Conservation (phyloP, 192 early-diverging fungal genomes). For the Linnemannia elongata region DNA sequence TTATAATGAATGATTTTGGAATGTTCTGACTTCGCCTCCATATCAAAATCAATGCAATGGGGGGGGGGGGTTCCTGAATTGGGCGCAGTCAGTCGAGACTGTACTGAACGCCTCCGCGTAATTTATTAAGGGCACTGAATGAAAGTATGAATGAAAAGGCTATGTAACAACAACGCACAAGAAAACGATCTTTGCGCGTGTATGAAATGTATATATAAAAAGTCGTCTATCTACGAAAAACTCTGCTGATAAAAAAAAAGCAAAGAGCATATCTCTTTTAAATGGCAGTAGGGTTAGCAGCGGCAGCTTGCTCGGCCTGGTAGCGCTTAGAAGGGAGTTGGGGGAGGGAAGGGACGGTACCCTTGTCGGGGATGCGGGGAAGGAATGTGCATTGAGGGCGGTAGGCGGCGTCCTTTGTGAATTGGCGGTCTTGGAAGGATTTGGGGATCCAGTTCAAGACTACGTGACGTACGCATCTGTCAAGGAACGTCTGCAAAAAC, state of each 20-base stretch:
- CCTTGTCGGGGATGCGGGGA: conserved; percentile 1
- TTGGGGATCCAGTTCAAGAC: conserved; percentile 18
- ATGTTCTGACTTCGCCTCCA: too few species aligned
- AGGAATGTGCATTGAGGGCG: conserved; percentile 13
- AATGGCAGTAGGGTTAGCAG: background rate
- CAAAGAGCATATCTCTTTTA: background rate
- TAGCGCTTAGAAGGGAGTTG: conserved; percentile 13
- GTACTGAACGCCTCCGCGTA: too few species aligned
- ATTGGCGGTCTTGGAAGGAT: conserved; percentile 4
- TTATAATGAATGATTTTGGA: too few species aligned
- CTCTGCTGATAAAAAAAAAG: too few species aligned
- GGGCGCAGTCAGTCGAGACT: too few species aligned
- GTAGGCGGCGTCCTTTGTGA: conserved; percentile 18
- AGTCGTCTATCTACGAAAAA: background rate
- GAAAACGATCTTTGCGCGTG: too few species aligned
- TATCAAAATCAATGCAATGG: too few species aligned
- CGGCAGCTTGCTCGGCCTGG: background rate
- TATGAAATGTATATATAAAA: background rate
- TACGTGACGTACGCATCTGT: conserved; percentile 5
- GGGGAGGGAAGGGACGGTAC: background rate
- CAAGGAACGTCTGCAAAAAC: conserved; percentile 4
- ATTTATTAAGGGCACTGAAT: too few species aligned
- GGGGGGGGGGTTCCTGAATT: too few species aligned
- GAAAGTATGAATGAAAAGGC: too few species aligned
- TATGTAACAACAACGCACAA: too few species aligned